These are phyloP conservation scores for Penicillium sp. DNA, from an alignment of 2,329 filamentous ascomycete species.

Conservation along the genomic window DNA sequence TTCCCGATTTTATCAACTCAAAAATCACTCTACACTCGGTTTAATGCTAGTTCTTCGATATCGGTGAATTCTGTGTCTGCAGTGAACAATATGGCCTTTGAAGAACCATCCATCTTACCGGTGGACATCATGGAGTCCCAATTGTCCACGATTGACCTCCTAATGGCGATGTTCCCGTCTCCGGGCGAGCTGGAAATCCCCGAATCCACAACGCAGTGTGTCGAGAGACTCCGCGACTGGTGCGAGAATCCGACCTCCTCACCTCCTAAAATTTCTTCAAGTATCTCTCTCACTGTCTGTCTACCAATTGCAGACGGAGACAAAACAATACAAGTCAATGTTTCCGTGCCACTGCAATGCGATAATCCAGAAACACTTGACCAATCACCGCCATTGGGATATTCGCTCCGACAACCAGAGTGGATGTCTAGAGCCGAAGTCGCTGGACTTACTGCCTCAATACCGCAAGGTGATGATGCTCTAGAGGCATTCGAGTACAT, in stretches of 20 bases:
- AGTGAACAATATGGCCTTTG: constrained; percentile 14
- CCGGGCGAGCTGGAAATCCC: constrained; percentile 43
- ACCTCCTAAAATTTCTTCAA: constrained; percentile 20
- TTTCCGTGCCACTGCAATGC: constrained; percentile 28
- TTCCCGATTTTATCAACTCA: neutral
- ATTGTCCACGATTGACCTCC: constrained; percentile 51
- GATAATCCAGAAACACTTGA: constrained; percentile 13
- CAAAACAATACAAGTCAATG: constrained; percentile 29
- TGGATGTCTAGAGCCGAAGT: constrained; percentile 55
- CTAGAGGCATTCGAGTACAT: constrained; percentile 49
- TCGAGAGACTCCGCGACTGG: constrained; percentile 30
- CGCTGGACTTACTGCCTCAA: constrained; percentile 36
- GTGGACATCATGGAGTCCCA: constrained; percentile 50
- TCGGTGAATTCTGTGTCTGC: neutral
- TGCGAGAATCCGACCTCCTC: constrained; percentile 18
- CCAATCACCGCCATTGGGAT: constrained; percentile 25
- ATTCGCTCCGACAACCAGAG: constrained; percentile 47
- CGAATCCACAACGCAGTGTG: constrained; percentile 31
- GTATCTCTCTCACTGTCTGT: constrained; percentile 24
- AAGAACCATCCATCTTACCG: constrained; percentile 30
- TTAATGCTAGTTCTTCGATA: neutral
- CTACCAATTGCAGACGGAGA: constrained; percentile 26
- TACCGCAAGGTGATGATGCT: constrained; percentile 45
- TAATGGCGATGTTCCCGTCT: constrained; percentile 52
- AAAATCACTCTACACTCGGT: neutral